Evolutionary conservation across 75 land plant species (phyloP).

Genomic region (Pseudotsuga menziesii): DNA sequence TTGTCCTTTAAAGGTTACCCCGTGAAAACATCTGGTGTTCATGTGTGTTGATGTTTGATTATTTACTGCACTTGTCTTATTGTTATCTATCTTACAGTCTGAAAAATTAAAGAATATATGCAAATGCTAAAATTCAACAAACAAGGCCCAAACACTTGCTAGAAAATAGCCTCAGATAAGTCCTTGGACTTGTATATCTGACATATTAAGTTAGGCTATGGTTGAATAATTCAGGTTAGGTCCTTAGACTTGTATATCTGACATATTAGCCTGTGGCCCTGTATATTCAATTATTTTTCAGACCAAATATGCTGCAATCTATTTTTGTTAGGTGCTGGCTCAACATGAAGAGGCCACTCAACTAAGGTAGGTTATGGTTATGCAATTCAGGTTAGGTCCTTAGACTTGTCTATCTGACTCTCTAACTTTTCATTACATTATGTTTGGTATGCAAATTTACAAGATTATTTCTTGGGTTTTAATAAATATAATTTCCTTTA

Average conservation of each 20-base stretch:
- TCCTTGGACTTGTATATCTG: no score
- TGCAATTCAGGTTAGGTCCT: neutral
- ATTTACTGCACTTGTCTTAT: no score
- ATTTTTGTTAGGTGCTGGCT: neutral
- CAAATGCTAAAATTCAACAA: no score
- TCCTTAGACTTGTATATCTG: neutral
- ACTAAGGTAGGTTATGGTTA: neutral
- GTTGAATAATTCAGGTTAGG: neutral
- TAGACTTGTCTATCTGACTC: neutral
- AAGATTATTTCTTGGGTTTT: neutral
- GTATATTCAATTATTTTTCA: neutral
- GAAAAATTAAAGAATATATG: no score
- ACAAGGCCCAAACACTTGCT: no score
- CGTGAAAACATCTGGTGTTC: no score
- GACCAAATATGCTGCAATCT: neutral
- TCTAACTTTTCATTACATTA: neutral
- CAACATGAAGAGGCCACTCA: neutral
- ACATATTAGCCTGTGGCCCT: no score
- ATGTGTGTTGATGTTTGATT: no score
- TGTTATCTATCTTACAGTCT: no score
- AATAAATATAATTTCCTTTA: neutral
- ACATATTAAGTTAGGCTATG: neutral
- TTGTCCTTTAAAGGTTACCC: no score
- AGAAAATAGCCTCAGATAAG: no score
- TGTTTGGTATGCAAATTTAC: neutral